These are phyloP conservation scores for Thielaviopsis musarum DNA, from an alignment of 2,329 filamentous ascomycete species.

Conservation along the genomic window DNA sequence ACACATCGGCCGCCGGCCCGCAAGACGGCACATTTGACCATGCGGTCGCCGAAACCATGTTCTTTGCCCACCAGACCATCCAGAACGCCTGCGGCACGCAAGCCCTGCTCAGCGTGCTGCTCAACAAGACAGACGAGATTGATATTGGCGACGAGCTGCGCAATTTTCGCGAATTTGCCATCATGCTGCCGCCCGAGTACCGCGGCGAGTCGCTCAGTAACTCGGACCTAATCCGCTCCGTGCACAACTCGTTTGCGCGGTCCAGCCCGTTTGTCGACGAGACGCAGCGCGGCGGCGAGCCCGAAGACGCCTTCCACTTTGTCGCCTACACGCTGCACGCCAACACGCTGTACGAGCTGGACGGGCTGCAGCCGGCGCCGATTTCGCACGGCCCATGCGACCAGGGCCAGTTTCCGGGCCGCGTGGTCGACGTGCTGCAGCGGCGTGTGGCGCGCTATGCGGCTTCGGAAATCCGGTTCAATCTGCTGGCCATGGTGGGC, in stretches of 20 bases:
- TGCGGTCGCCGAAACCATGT: conserved; percentile 57
- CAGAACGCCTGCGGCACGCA: conserved; percentile 98
- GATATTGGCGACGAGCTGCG: conserved; percentile 54
- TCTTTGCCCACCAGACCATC: conserved; percentile 94
- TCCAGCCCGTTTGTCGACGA: conserved; percentile 88
- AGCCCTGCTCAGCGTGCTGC: conserved; percentile 74
- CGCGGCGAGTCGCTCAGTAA: conserved; percentile 44
- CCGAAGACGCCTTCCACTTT: conserved; percentile 93
- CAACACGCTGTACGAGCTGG: conserved; percentile 76
- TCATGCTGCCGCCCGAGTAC: conserved; percentile 61
- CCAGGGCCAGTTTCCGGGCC: conserved; percentile 54
- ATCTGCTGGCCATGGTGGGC: conserved; percentile 79
- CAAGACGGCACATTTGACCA: conserved; percentile 71
- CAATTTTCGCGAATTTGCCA: conserved; percentile 79
- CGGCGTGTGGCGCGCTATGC: conserved; percentile 74
- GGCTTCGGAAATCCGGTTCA: conserved; percentile 79
- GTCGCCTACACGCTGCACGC: conserved; percentile 80
- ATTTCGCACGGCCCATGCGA: conserved; percentile 72
- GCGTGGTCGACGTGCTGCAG: conserved; percentile 75
- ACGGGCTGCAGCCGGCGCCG: conserved; percentile 82
- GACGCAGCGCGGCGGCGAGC: conserved; percentile 51
- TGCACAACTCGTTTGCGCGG: conserved; percentile 81
- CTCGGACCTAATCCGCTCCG: conserved; percentile 52
- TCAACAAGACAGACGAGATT: conserved; percentile 62
- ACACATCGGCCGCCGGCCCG: conserved; percentile 43